These are phyloP conservation scores for Hyaloperonospora brassicae DNA, from an alignment of 352 stramenopile species.

Conservation along the genomic window DNA sequence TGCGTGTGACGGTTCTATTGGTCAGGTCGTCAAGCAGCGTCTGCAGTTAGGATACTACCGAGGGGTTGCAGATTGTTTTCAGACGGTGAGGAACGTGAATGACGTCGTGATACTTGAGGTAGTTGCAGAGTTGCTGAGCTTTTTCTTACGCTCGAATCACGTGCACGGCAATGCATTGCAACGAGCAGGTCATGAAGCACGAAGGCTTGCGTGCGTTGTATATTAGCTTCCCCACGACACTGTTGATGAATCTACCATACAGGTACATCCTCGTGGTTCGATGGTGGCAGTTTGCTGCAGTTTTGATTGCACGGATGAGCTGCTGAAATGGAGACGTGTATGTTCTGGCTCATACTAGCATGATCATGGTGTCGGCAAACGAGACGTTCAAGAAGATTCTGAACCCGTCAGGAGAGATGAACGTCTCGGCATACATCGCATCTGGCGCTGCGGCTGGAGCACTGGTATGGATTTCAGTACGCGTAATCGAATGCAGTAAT, in stretches of 20 bases:
- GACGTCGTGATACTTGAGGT: not conserved
- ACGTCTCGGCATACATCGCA: slow-evolving; percentile 88
- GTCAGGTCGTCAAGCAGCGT: slow-evolving; percentile 95
- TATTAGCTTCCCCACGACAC: slow-evolving; percentile 94
- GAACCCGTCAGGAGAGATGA: slow-evolving; percentile 82
- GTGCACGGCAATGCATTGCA: not conserved
- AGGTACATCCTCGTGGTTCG: slow-evolving; percentile 17
- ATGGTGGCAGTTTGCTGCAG: slow-evolving; percentile 9
- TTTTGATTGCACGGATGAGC: not conserved
- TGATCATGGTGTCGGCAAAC: slow-evolving; percentile 97
- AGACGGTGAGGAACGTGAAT: slow-evolving; percentile 40
- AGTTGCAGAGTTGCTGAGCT: no score
- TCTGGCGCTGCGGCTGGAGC: slow-evolving; percentile 90
- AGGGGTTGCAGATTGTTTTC: slow-evolving; percentile 86
- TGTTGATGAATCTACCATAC: slow-evolving; percentile 98
- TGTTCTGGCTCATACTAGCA: slow-evolving; percentile 35
- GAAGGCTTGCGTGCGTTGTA: slow-evolving; percentile 83
- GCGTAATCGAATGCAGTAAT: not conserved
- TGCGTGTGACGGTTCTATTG: no score
- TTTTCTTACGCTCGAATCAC: not conserved
- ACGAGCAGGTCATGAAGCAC: slow-evolving; percentile 54
- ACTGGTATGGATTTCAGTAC: slow-evolving; percentile 42
- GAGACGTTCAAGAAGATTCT: slow-evolving; percentile 94
- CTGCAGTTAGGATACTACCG: slow-evolving; percentile 98
- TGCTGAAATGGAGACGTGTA: not conserved